Evolutionary conservation across 2,329 filamentous ascomycete species (phyloP).

Genomic region (Trichoderma semiorbis): DNA sequence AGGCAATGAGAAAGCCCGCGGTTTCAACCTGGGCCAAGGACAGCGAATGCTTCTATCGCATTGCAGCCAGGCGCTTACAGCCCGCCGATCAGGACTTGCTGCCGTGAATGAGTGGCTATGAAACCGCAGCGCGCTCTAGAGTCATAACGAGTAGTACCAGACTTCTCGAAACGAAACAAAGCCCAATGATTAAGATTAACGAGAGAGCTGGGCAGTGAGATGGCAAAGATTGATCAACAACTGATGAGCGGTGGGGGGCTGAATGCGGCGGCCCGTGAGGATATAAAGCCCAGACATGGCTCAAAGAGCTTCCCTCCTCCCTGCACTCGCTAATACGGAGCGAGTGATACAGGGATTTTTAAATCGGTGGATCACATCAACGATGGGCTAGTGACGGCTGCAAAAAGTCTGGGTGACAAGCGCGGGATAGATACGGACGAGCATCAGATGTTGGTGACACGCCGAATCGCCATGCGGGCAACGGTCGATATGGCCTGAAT

Average conservation of each 20-base stretch:
- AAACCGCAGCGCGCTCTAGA: neutral
- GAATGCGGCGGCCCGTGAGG: slow-evolving; percentile 12
- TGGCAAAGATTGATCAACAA: slow-evolving; percentile 16
- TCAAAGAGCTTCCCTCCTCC: slow-evolving; percentile 1
- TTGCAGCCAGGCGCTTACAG: slow-evolving; percentile 12
- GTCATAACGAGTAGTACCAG: slow-evolving; percentile 27
- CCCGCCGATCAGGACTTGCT: slow-evolving; percentile 11
- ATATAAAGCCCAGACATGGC: slow-evolving; percentile 15
- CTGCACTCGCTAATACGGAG: slow-evolving; percentile 5
- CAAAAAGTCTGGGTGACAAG: neutral
- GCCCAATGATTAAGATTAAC: slow-evolving; percentile 15
- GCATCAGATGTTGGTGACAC: slow-evolving; percentile 21
- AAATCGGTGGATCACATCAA: slow-evolving; percentile 12
- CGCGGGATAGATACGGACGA: neutral
- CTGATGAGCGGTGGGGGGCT: slow-evolving; percentile 10
- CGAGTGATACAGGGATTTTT: slow-evolving; percentile 11
- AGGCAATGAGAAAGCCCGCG: slow-evolving; percentile 23
- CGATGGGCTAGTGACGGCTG: neutral
- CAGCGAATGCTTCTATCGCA: slow-evolving; percentile 15
- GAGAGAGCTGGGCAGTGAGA: slow-evolving; percentile 18
- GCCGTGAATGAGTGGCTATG: neutral
- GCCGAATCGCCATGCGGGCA: slow-evolving; percentile 32
- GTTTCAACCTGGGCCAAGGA: slow-evolving; percentile 14
- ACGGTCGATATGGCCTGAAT: slow-evolving; percentile 2
- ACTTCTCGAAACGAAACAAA: slow-evolving; percentile 22